A percentile compares a stretch with the other conserved stretches of the same genome.
Evolutionary conservation across 2,329 filamentous ascomycete species (phyloP).

Genomic region (Claviceps pazoutovae): DNA sequence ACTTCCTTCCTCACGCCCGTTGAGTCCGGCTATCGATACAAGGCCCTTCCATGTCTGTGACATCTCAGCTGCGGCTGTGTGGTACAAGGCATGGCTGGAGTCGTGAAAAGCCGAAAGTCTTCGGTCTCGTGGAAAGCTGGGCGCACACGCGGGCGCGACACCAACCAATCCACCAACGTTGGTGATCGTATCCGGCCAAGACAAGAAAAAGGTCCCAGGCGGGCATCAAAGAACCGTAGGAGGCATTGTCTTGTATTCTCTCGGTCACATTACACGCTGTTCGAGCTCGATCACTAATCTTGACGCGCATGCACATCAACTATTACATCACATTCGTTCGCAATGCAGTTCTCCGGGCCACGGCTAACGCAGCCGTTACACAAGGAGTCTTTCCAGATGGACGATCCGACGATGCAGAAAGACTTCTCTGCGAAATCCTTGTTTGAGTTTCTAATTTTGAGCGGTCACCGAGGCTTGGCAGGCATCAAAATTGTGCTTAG

Average conservation of each 20-base stretch:
- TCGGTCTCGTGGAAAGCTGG: constrained; percentile 2
- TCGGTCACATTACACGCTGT: not conserved
- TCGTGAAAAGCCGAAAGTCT: constrained; percentile 6
- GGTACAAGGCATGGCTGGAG: not conserved
- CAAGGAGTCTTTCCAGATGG: not conserved
- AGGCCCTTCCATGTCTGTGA: not conserved
- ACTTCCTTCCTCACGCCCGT: not conserved
- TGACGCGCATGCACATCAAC: not conserved
- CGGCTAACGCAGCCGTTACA: not conserved
- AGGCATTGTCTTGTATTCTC: not conserved
- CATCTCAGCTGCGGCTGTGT: not conserved
- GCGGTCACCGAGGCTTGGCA: not conserved
- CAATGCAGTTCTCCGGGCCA: not conserved
- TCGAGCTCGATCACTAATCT: not conserved
- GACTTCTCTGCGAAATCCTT: not conserved
- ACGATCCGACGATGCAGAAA: no score
- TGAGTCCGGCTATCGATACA: not conserved
- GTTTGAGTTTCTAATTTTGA: not conserved
- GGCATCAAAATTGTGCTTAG: not conserved
- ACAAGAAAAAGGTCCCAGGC: not conserved
- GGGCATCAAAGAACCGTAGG: not conserved
- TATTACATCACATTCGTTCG: not conserved
- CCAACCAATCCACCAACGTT: not conserved
- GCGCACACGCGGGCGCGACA: not conserved
- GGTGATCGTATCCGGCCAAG: not conserved